These are phyloP conservation scores for Macrolepiota albuminosa DNA, from an alignment of 768 basidiomycete genomes.

Conservation along the genomic window DNA sequence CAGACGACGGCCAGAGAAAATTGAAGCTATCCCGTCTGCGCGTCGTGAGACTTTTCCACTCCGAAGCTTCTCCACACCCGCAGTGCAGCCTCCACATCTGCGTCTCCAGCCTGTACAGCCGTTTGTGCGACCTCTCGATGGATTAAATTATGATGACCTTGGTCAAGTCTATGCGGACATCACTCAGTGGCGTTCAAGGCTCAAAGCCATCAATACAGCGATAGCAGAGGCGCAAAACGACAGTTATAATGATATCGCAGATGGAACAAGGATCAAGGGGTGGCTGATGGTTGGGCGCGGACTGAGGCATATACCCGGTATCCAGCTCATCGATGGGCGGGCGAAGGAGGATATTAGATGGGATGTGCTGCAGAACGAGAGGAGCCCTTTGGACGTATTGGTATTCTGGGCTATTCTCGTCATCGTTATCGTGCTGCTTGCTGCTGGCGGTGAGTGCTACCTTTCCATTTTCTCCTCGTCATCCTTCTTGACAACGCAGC, in stretches of 20 bases:
- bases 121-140: conserved; percentile 72
- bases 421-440: conserved; percentile 47
- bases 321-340: conserved; percentile 70
- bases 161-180: conserved; percentile 66
- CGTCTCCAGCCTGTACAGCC: conserved; percentile 65
- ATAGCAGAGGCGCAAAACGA: conserved; percentile 65
- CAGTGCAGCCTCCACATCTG: conserved; percentile 60
- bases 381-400: conserved; percentile 37
- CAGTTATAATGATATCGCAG: conserved; percentile 68
- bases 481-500: conserved; percentile 7
- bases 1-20: conserved; percentile 30
- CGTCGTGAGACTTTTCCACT: conserved; percentile 65
- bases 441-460: conserved; percentile 50
- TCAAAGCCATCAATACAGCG: conserved; percentile 71
- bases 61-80: conserved; percentile 33
- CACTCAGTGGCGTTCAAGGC: conserved; percentile 59
- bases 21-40: conserved; percentile 28
- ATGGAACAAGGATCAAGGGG: conserved; percentile 64
- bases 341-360: conserved; percentile 83
- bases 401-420: conserved; percentile 57
- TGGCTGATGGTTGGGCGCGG: conserved; percentile 77
- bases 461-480: neutral
- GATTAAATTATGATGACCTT: conserved; percentile 61
- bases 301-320: conserved; percentile 53
- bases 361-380: conserved; percentile 66